These are phyloP conservation scores for Gracilariopsis chorda DNA, from an alignment of 23 red algal species.

Conservation along the genomic window DNA sequence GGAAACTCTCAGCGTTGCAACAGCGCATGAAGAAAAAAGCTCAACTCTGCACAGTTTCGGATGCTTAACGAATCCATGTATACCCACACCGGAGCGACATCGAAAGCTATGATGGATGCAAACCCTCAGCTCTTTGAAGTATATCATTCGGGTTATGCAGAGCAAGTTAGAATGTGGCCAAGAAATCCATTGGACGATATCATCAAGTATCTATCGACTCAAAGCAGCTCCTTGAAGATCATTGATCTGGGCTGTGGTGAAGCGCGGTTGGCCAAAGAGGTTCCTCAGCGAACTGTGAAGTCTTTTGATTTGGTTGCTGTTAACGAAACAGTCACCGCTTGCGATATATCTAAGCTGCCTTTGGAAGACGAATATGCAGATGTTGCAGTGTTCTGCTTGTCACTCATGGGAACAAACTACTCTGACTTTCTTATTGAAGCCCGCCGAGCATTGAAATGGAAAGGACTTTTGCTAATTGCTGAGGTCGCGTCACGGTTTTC, in stretches of 20 bases:
- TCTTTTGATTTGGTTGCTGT: conserved; percentile 89
- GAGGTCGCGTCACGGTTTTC: conserved; percentile 85
- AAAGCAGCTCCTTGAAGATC: conserved; percentile 1
- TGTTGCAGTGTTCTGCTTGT: conserved; percentile 93
- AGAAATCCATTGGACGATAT: conserved; percentile 76
- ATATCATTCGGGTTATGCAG: conserved; percentile 91
- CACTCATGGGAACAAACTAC: conserved; percentile 97
- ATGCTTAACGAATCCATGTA: conserved; percentile 77
- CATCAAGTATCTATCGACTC: conserved; percentile 20
- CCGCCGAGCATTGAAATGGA: conserved; percentile 29
- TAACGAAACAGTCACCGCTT: conserved; percentile 68
- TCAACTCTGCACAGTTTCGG: conserved; percentile 58
- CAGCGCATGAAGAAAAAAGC: conserved; percentile 21
- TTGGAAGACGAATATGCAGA: conserved; percentile 38
- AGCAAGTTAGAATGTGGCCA: conserved; percentile 86
- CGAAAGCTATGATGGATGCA: conserved; percentile 40
- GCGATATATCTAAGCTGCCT: conserved; percentile 80
- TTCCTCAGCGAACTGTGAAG: conserved; percentile 36
- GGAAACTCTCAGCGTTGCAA: conserved; percentile 51
- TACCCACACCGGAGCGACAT: conserved; percentile 43
- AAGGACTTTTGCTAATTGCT: conserved; percentile 63
- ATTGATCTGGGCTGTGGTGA: conserved; percentile 81
- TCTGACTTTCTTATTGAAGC: conserved; percentile 76
- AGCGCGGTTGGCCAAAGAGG: conserved; percentile 52
- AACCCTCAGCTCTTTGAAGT: conserved; percentile 76